A percentile compares a stretch with the other conserved stretches of the same genome.
Conservation (phyloP, 2,329 filamentous ascomycete genomes). For the Aspergillus udagawae region DNA sequence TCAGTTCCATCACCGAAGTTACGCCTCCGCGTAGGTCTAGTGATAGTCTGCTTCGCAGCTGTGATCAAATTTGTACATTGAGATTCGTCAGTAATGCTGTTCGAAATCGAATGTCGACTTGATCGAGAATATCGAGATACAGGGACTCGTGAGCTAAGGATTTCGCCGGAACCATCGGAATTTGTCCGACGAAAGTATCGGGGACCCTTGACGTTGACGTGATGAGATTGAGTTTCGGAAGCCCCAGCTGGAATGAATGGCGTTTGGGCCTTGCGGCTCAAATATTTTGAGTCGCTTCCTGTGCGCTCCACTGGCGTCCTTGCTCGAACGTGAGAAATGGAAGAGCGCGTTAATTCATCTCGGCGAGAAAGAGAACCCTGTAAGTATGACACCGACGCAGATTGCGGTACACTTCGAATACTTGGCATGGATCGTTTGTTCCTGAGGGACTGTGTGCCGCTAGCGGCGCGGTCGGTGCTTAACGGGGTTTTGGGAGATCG, state of each 20-base stretch:
- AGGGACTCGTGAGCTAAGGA: conserved; percentile 37
- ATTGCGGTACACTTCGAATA: conserved; percentile 45
- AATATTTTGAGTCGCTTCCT: conserved; percentile 34
- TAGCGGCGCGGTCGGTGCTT: conserved; percentile 48
- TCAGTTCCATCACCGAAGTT: conserved; percentile 92
- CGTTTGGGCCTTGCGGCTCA: conserved; percentile 56
- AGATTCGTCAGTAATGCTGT: conserved; percentile 42
- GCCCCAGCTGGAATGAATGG: conserved; percentile 78
- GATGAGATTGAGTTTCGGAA: conserved; percentile 71
- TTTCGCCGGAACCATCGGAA: conserved; percentile 64
- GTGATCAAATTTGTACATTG: conserved; percentile 51
- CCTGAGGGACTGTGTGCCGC: conserved; percentile 53
- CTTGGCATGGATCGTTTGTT: conserved; percentile 59
- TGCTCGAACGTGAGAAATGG: conserved; percentile 45
- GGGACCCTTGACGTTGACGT: conserved; percentile 66
- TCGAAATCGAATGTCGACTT: conserved; percentile 48
- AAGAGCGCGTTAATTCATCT: conserved; percentile 30
- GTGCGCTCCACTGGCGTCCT: conserved; percentile 68
- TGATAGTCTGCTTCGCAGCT: conserved; percentile 65
- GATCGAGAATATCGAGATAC: conserved; percentile 38
- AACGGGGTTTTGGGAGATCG: conserved; percentile 34
- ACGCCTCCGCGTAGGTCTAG: conserved; percentile 63
- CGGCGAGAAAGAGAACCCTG: conserved; percentile 37
- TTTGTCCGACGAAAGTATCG: conserved; percentile 75
- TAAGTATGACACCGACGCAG: conserved; percentile 27